Evolutionary conservation across 805 yeast genomes (phyloP).

Genomic region (Nakazawaea pomicola): DNA sequence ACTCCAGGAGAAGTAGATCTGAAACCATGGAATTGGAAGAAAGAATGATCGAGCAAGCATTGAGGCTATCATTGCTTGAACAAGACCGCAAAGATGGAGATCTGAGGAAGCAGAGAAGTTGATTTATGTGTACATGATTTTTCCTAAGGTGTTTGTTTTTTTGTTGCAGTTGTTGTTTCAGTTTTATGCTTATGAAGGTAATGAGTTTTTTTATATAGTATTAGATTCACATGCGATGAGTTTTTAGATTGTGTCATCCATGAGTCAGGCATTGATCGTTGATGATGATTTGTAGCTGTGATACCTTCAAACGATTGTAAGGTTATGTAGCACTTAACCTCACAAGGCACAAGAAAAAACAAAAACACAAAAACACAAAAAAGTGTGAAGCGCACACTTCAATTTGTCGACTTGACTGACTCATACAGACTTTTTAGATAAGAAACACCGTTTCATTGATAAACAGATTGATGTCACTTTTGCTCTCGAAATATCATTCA

Average conservation of each 20-base stretch:
- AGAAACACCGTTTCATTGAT: background rate
- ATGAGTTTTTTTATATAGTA: background rate
- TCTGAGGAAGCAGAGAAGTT: background rate
- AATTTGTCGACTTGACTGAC: too few species aligned
- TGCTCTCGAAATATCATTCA: slow-evolving; percentile 1
- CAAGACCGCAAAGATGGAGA: slow-evolving; percentile 39
- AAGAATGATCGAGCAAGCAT: slow-evolving; percentile 80
- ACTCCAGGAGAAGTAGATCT: slow-evolving; percentile 17
- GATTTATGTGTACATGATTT: background rate
- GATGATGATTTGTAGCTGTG: too few species aligned
- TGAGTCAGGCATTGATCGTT: too few species aligned
- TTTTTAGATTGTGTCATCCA: too few species aligned
- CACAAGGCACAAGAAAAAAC: background rate
- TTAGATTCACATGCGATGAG: too few species aligned
- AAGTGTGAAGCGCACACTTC: too few species aligned
- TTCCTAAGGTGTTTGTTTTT: too few species aligned
- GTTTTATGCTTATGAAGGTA: background rate
- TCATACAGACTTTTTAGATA: background rate
- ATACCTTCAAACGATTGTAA: too few species aligned
- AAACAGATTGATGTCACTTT: slow-evolving; percentile 2
- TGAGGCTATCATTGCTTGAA: slow-evolving; percentile 66
- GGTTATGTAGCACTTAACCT: slow-evolving; percentile 2
- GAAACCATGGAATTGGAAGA: slow-evolving; percentile 51
- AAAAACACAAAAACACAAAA: background rate
- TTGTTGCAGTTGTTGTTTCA: too few species aligned